A percentile compares a stretch with the other conserved stretches of the same genome.
Conservation (phyloP, 768 basidiomycete genomes). For the Thelephora ganbajun region DNA sequence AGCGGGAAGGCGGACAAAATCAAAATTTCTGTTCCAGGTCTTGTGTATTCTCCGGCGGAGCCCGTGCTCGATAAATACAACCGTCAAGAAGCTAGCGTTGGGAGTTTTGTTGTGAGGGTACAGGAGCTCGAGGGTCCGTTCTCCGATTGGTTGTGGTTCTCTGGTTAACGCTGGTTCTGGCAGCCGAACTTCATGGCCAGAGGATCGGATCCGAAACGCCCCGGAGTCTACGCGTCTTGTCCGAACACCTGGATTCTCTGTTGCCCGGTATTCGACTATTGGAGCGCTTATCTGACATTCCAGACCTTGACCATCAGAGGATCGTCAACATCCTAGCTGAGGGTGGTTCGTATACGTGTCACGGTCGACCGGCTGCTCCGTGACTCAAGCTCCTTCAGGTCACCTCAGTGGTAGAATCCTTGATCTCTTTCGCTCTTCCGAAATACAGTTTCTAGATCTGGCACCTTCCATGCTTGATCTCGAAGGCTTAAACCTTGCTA, state of each 20-base stretch:
- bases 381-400: conserved; percentile 17
- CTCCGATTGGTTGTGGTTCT: no score
- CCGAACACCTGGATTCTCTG: conserved; percentile 25
- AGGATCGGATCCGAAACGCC: conserved; percentile 28
- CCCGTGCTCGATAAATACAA: background rate
- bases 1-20: conserved; percentile 14
- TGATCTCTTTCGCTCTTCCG: conserved; percentile 29
- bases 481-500: conserved; percentile 35
- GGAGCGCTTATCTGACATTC: conserved; percentile 22
- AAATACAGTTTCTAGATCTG: conserved; percentile 30
- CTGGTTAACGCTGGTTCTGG: background rate
- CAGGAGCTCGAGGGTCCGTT: conserved; percentile 16
- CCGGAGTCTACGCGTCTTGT: conserved; percentile 19
- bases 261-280: conserved; percentile 36
- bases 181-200: conserved; percentile 30
- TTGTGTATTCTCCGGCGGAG: background rate
- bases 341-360: conserved; percentile 4
- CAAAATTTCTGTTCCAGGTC: background rate
- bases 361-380: no score
- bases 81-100: background rate
- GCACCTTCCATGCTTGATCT: conserved; percentile 31
- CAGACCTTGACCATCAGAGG: conserved; percentile 24
- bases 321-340: conserved; percentile 23
- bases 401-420: conserved; percentile 32
- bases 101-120: background rate